Base-by-base conservation (phyloP, 352 stramenopile species). In the Globisporangium nodosum region DNA sequence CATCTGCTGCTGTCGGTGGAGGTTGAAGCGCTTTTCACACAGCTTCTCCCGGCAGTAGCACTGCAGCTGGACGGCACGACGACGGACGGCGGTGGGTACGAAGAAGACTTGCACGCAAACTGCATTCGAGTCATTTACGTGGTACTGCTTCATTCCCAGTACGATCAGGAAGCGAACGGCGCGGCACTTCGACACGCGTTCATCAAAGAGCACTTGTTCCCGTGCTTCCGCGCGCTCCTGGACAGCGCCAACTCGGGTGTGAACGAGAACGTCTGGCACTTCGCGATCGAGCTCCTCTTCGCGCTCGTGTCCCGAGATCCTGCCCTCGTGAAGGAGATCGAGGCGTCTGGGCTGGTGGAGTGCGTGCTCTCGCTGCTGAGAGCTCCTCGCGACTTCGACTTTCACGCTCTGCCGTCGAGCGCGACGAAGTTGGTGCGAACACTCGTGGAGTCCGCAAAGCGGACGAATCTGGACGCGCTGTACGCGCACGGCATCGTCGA, bases 121-220 rank as follows among this genome's bases (percentile, higher is more conserved):
- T 88, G 74, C 20, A 72, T 88, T 8, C 69, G 67, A 12, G 57
- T 90, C 16, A 58, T 90, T 37, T 79, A 79, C 52, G 42, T 70
- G 33, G 56, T 79, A 1, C 53, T 90, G 46, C 56, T 90, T 21
- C 70, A 88, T 56, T 78, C 81, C 4, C 58, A 85, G 1, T 68
- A 58, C 16, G 61, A 71, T 7, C 40, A 66, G 2, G 43, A 54
- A 24, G 56, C 63, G 8, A 63, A 56, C 31, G 55, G 56, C 5
- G 55, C 66, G 9, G 63, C 66, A 13, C 27, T 65, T 13, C 73
- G 67, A 33, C 63, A 71, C 6, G 40, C 21, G 6, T 87, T 90
- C 51, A 54, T 85, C 58, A 61, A 67, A 54, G 58, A 65, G 1
- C 54, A 78, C n/a, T 68, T 88, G n/a, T 11, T 88, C 13, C 76